These are phyloP conservation scores for Colletotrichum musicola DNA, from an alignment of 2,329 filamentous ascomycete species.

Conservation along the genomic window DNA sequence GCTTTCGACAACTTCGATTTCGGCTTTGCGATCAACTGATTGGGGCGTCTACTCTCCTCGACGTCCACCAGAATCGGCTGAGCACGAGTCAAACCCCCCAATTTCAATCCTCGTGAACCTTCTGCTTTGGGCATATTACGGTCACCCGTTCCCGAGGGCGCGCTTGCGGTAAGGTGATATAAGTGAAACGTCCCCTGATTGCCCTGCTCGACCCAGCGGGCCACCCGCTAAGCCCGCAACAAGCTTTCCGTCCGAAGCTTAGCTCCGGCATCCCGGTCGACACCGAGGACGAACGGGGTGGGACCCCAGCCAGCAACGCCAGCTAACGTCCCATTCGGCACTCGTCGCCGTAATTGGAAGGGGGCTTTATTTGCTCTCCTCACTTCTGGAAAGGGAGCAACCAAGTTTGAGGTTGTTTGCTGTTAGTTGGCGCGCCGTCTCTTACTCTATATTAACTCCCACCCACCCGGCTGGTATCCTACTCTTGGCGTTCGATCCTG, in stretches of 20 bases:
- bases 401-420: background rate
- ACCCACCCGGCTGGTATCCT: background rate
- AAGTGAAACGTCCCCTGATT: slow-evolving; percentile 32
- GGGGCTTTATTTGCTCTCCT: background rate
- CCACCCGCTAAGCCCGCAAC: slow-evolving; percentile 27
- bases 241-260: slow-evolving; percentile 34
- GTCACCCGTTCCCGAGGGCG: background rate
- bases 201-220: background rate
- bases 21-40: slow-evolving; percentile 18
- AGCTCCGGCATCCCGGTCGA: slow-evolving; percentile 25
- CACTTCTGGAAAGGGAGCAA: slow-evolving; percentile 10
- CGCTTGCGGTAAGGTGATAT: background rate
- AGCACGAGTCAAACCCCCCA: slow-evolving; percentile 25
- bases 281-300: background rate
- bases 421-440: background rate
- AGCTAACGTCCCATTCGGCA: slow-evolving; percentile 19
- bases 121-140: slow-evolving; percentile 23
- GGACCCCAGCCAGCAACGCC: background rate
- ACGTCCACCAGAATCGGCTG: slow-evolving; percentile 7
- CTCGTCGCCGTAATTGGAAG: slow-evolving; percentile 26
- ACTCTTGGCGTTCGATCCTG: slow-evolving; percentile 3
- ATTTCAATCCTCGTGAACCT: slow-evolving; percentile 8
- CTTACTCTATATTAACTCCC: slow-evolving; percentile 19
- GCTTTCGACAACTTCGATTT: background rate
- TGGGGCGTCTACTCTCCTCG: slow-evolving; percentile 2